These are phyloP conservation scores for Trichoderma simmonsii DNA, from an alignment of 2,329 filamentous ascomycete genomes.

Conservation along the genomic window DNA sequence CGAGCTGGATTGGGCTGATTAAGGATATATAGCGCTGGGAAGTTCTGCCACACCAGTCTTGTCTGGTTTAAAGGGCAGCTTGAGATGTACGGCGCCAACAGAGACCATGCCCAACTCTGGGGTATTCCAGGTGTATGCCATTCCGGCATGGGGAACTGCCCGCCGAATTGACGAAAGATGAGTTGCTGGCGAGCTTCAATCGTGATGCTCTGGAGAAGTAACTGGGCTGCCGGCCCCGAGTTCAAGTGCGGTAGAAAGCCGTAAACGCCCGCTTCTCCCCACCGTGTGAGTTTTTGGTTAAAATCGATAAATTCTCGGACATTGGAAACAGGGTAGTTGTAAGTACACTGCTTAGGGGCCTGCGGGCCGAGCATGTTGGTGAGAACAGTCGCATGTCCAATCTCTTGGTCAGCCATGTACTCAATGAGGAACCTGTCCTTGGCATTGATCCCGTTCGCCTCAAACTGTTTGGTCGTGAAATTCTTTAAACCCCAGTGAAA, in stretches of 20 bases:
- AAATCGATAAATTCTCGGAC: conserved; percentile 80
- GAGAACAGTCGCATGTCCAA: conserved; percentile 73
- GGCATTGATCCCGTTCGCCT: conserved; percentile 61
- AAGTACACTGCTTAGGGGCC: conserved; percentile 72
- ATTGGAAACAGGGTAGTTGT: conserved; percentile 75
- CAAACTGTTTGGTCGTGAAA: conserved; percentile 68
- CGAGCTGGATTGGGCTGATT: conserved; percentile 76
- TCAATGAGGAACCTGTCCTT: conserved; percentile 69
- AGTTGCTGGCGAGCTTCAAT: conserved; percentile 80
- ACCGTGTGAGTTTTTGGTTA: conserved; percentile 79
- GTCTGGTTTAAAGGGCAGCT: conserved; percentile 71
- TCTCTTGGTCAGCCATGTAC: conserved; percentile 75
- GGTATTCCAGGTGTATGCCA: conserved; percentile 80
- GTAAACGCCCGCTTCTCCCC: conserved; percentile 75
- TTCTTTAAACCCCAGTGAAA: conserved; percentile 72
- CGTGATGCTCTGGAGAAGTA: conserved; percentile 73
- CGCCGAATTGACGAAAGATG: conserved; percentile 79
- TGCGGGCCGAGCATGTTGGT: conserved; percentile 71
- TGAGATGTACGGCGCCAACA: conserved; percentile 76
- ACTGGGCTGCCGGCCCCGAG: conserved; percentile 67
- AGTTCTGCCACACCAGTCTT: conserved; percentile 80
- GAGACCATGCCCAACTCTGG: conserved; percentile 81
- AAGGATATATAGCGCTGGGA: conserved; percentile 65
- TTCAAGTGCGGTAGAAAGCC: conserved; percentile 77
- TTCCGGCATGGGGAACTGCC: conserved; percentile 75